Conservation (phyloP, 2,329 filamentous ascomycete species). For the Claviceps arundinis region DNA sequence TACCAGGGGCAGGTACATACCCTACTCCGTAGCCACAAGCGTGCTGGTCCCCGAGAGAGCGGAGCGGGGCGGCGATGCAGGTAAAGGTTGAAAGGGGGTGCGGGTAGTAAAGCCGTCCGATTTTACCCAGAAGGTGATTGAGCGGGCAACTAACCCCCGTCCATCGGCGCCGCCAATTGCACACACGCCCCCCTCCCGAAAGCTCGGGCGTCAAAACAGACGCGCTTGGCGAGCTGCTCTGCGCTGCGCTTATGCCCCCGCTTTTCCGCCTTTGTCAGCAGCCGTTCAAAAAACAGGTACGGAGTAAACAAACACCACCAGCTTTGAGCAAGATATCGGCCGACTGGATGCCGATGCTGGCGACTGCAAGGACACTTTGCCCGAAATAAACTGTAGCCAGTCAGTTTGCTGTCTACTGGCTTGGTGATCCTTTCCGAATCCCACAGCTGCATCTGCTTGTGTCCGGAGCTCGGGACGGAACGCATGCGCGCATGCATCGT, state of each 20-base stretch:
- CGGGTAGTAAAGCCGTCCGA: neutral
- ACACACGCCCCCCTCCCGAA: neutral
- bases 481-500: neutral
- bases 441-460: neutral
- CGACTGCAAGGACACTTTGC: neutral
- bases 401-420: neutral
- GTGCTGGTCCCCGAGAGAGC: neutral
- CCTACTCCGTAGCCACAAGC: neutral
- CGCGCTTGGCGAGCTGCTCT: constrained; percentile 3
- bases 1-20: no score
- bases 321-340: neutral
- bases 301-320: neutral
- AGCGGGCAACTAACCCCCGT: neutral
- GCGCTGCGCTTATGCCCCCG: constrained; percentile 1
- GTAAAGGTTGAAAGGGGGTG: neutral
- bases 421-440: neutral
- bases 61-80: neutral
- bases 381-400: neutral
- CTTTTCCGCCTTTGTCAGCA: constrained; percentile 2
- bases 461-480: neutral
- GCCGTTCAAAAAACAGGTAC: neutral
- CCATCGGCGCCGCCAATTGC: neutral
- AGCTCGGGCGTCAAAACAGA: neutral
- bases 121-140: neutral
- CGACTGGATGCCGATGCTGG: neutral